phyloP scores from a whole-genome alignment of 305 asterid species.

The Vinca major region DNA sequence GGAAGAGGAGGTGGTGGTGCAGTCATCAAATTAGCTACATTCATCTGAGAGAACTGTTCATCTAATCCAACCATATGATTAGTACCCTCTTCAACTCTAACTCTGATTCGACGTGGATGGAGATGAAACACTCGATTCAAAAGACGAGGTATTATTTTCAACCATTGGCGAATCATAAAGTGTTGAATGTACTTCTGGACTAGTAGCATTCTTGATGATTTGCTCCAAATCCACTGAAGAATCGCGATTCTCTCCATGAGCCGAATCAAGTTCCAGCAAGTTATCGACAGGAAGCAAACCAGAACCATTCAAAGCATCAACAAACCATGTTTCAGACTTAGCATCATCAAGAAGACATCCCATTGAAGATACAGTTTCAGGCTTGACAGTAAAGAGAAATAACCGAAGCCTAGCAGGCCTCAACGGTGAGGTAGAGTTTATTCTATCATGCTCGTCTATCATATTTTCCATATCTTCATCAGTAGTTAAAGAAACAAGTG shows the following conservation, averaged over 20 bases:
- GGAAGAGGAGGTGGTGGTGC: slow-evolving; percentile 25
- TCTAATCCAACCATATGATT: slow-evolving; percentile 36
- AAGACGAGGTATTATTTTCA: slow-evolving; percentile 48
- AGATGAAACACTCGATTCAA: slow-evolving; percentile 50
- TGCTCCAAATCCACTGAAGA: slow-evolving; percentile 27
- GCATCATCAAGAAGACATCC: slow-evolving; percentile 54
- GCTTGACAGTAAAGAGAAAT: slow-evolving; percentile 44
- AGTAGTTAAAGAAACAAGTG: slow-evolving; percentile 42
- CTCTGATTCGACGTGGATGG: slow-evolving; percentile 54
- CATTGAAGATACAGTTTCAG: slow-evolving; percentile 57
- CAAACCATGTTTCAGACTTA: slow-evolving; percentile 60
- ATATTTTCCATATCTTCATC: slow-evolving; percentile 58
- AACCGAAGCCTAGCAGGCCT: slow-evolving; percentile 45
- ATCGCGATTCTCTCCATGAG: slow-evolving; percentile 13
- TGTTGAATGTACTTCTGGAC: slow-evolving; percentile 28
- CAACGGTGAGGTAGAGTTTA: slow-evolving; percentile 26
- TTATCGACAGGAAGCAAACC: slow-evolving; percentile 42
- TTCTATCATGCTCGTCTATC: slow-evolving; percentile 54
- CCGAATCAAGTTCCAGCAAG: slow-evolving; percentile 33
- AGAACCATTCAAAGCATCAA: slow-evolving; percentile 47
- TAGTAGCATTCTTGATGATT: slow-evolving; percentile 13
- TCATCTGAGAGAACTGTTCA: slow-evolving; percentile 45
- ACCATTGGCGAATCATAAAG: slow-evolving; percentile 34
- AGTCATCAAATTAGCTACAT: slow-evolving; percentile 18
- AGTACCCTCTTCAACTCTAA: slow-evolving; percentile 31